A percentile compares a stretch with the other conserved stretches of the same genome.
Evolutionary conservation across 768 basidiomycete genomes (phyloP).

Genomic region (Pleurotus pulmonarius): DNA sequence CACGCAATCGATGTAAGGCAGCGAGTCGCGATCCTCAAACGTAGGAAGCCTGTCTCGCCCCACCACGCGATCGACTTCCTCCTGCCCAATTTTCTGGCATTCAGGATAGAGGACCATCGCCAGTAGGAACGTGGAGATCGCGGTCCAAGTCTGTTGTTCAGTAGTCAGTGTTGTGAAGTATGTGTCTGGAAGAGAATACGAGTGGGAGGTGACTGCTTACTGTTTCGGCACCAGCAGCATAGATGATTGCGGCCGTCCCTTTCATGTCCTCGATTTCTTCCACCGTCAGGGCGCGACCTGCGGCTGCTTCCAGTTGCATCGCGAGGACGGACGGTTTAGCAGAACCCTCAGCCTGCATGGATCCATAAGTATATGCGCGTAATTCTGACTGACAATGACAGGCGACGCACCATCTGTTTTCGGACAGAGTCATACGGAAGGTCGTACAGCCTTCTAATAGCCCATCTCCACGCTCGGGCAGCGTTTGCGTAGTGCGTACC

Average conservation of each 20-base stretch:
- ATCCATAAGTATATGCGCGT: not conserved
- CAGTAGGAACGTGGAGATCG: slow-evolving; percentile 18
- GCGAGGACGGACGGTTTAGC: slow-evolving; percentile 14
- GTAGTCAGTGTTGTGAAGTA: not conserved
- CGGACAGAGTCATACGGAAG: slow-evolving; percentile 26
- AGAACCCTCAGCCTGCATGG: slow-evolving; percentile 13
- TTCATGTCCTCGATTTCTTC: slow-evolving; percentile 17
- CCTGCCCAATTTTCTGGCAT: slow-evolving; percentile 22
- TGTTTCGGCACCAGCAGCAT: slow-evolving; percentile 33
- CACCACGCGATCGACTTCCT: slow-evolving; percentile 23
- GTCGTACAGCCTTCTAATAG: slow-evolving; percentile 27
- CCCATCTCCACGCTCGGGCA: slow-evolving; percentile 25
- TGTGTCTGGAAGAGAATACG: not conserved
- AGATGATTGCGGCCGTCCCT: slow-evolving; percentile 25
- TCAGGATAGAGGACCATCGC: slow-evolving; percentile 25
- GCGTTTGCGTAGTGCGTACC: slow-evolving; percentile 31
- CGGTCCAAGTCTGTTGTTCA: slow-evolving; percentile 8
- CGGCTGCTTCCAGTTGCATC: not conserved
- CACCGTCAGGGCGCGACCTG: not conserved
- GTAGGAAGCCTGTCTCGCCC: slow-evolving; percentile 20
- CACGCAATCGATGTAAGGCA: slow-evolving; percentile 24
- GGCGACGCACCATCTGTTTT: slow-evolving; percentile 21
- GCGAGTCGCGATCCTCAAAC: slow-evolving; percentile 17
- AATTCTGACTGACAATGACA: not conserved
- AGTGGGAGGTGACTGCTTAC: slow-evolving; percentile 10